Evolutionary conservation across 306 rosid genomes (phyloP).

Genomic region (Dalbergia oliveri): DNA sequence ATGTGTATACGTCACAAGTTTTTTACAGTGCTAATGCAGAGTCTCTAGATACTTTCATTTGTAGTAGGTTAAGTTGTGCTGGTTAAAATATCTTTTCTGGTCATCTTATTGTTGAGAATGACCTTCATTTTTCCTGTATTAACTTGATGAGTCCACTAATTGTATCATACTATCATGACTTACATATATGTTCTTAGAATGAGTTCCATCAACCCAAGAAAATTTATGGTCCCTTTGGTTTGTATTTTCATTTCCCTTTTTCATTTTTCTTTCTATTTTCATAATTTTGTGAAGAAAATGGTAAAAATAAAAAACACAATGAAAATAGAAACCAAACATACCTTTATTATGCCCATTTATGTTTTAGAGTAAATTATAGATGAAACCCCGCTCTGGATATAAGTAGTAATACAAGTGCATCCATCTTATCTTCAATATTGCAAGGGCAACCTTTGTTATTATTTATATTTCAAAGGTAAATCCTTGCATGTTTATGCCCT

Average conservation of each 20-base stretch:
- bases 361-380: neutral
- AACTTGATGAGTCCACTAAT: constrained; percentile 2
- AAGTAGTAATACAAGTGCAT: neutral
- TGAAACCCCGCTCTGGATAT: neutral
- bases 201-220: neutral
- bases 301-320: too few species aligned
- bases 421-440: constrained; percentile 2
- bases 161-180: neutral
- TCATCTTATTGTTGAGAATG: constrained; percentile 33
- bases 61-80: constrained; percentile 28
- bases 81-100: constrained; percentile 13
- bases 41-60: constrained; percentile 30
- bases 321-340: too few species aligned
- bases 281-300: too few species aligned
- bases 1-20: constrained; percentile 11
- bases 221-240: neutral
- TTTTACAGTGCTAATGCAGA: constrained; percentile 17
- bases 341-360: neutral
- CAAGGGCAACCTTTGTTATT: neutral
- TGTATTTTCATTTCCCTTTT: too few species aligned
- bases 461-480: neutral
- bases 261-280: too few species aligned
- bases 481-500: too few species aligned
- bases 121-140: constrained; percentile 5
- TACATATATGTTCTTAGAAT: neutral